These are phyloP conservation scores for Ascosphaera acerosa DNA, from an alignment of 2,329 filamentous ascomycete species.

Conservation along the genomic window DNA sequence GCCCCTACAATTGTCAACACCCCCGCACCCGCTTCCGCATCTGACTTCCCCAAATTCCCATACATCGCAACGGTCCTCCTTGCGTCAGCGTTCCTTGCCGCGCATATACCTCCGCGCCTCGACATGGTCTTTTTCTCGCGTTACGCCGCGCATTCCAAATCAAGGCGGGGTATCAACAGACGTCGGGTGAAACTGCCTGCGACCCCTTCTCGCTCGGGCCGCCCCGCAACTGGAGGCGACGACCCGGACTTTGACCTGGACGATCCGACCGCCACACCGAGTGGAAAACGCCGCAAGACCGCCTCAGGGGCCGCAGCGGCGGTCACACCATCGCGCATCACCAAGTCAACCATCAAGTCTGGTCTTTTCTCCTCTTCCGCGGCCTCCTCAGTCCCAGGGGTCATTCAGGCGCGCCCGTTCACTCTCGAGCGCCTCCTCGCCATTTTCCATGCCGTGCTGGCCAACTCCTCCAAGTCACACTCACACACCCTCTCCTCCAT, in stretches of 20 bases:
- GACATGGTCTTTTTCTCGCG: slow-evolving; percentile 26
- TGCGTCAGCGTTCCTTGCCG: slow-evolving; percentile 23
- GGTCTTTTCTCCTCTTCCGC: slow-evolving; percentile 17
- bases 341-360: slow-evolving; percentile 16
- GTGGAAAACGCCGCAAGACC: slow-evolving; percentile 13
- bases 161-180: slow-evolving; percentile 14
- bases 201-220: too few species aligned
- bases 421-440: slow-evolving; percentile 22
- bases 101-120: slow-evolving; percentile 21
- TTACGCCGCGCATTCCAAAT: slow-evolving; percentile 19
- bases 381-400: slow-evolving; percentile 15
- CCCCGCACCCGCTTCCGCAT: slow-evolving; percentile 7
- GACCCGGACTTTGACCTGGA: slow-evolving; percentile 9
- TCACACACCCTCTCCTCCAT: slow-evolving; percentile 10
- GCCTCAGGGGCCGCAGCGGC: too few species aligned
- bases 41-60: slow-evolving; percentile 16
- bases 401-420: slow-evolving; percentile 19
- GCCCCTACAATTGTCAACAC: slow-evolving; percentile 2
- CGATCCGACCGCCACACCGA: slow-evolving; percentile 9
- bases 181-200: slow-evolving; percentile 17
- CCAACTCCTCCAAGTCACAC: slow-evolving; percentile 14
- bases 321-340: slow-evolving; percentile 12
- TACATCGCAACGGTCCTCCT: slow-evolving; percentile 23
- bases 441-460: slow-evolving; percentile 23
- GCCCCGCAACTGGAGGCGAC: slow-evolving; percentile 13